Conservation (phyloP, 1,284 basidiomycete species). For the Tremellales sp. region DNA sequence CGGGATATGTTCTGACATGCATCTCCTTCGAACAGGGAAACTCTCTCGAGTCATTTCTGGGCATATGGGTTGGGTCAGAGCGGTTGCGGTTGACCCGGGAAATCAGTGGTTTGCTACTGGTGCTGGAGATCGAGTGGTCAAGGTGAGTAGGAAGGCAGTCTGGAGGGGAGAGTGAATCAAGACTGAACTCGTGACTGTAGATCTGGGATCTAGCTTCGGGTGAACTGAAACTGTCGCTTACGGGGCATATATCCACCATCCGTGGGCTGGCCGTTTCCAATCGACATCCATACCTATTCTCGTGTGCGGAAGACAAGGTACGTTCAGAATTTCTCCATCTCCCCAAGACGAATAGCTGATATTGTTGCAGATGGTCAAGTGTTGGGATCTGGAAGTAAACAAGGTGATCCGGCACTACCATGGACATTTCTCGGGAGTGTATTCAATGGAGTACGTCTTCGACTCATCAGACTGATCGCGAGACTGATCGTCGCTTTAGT, state of each 20-base stretch:
- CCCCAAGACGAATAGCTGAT: conserved; percentile 1
- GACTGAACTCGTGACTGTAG: conserved; percentile 23
- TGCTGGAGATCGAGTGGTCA: conserved; percentile 95
- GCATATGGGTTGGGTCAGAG: conserved; percentile 97
- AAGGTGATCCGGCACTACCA: conserved; percentile 99
- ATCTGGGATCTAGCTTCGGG: conserved; percentile 99
- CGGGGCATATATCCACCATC: conserved; percentile 96
- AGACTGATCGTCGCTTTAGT: conserved; percentile 32
- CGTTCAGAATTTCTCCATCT: conserved; percentile 25
- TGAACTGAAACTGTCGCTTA: conserved; percentile 89
- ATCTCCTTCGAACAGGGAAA: conserved; percentile 59
- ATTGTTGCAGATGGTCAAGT: conserved; percentile 84
- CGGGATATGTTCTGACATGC: background rate
- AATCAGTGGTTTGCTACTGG: conserved; percentile 99
- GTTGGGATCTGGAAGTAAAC: conserved; percentile 98
- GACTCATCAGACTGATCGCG: background rate
- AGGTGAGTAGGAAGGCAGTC: conserved; percentile 49
- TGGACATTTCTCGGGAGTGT: conserved; percentile 94
- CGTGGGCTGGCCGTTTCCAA: conserved; percentile 87
- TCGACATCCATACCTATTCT: conserved; percentile 95
- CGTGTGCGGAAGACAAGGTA: conserved; percentile 95
- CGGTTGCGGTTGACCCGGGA: conserved; percentile 90
- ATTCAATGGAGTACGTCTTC: conserved; percentile 61
- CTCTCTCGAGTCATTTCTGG: conserved; percentile 95
- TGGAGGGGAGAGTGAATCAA: too few relatives aligned